Evolutionary conservation across 768 basidiomycete species (phyloP).

Genomic region (Mycena capillaripes): DNA sequence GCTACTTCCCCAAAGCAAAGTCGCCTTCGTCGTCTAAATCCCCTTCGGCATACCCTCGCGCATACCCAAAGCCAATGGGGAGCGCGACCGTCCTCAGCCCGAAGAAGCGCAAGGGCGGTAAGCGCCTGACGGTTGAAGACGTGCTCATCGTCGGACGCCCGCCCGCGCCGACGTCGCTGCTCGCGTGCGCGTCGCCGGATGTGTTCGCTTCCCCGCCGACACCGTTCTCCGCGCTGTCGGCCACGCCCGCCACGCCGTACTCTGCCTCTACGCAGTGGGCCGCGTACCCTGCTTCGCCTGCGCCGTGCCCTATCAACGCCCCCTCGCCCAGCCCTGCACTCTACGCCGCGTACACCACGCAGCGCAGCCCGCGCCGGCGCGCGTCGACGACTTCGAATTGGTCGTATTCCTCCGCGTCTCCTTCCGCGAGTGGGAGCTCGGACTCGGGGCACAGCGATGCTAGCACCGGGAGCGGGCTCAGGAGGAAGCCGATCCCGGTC

Average conservation of each 20-base stretch:
- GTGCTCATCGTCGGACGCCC: constrained; percentile 10
- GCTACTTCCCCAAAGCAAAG: constrained; percentile 35
- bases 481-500: constrained; percentile 12
- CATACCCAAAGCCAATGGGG: not conserved
- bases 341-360: constrained; percentile 8
- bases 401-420: not conserved
- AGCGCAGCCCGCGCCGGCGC: constrained; percentile 6
- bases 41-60: not conserved
- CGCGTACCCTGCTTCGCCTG: constrained; percentile 9
- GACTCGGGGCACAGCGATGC: constrained; percentile 6
- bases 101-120: constrained; percentile 8
- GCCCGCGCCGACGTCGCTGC: not conserved
- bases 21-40: constrained; percentile 6
- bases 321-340: not conserved
- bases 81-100: not conserved
- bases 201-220: not conserved
- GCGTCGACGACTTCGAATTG: not conserved
- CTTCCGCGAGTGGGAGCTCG: not conserved
- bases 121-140: constrained; percentile 26
- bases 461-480: not conserved
- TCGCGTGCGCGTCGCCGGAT: not conserved
- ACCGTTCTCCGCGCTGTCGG: not conserved
- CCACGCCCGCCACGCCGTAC: not conserved
- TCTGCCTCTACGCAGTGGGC: not conserved
- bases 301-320: not conserved